Percentiles rank a stretch among this genome's conserved stretches.
Evolutionary conservation across 1,284 basidiomycete genomes (phyloP).

Genomic region (Tilletia indica): DNA sequence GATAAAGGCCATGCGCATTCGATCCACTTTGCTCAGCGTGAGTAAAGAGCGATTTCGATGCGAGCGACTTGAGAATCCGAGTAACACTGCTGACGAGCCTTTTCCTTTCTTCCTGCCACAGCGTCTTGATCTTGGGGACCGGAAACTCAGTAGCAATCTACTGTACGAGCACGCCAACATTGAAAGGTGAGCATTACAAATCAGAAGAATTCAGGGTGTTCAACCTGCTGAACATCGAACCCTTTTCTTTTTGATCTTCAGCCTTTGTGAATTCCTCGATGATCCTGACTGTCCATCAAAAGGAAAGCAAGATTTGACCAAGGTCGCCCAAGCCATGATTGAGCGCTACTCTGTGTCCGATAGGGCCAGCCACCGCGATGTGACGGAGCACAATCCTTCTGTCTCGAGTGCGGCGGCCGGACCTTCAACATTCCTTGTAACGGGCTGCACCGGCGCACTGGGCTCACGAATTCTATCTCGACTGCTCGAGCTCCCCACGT

Average conservation of each 20-base stretch:
- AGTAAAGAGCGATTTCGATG: background rate
- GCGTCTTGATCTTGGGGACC: slow-evolving; percentile 15
- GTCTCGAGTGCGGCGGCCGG: background rate
- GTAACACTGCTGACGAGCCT: no score
- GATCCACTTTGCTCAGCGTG: slow-evolving; percentile 26
- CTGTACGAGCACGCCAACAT: slow-evolving; percentile 38
- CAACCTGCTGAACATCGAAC: no score
- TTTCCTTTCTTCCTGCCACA: background rate
- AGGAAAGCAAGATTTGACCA: background rate
- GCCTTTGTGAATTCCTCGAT: background rate
- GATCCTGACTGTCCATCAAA: background rate
- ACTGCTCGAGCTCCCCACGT: slow-evolving; percentile 55
- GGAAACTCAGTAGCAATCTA: slow-evolving; percentile 27
- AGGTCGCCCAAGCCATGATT: background rate
- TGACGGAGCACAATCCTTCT: no score
- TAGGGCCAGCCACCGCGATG: background rate
- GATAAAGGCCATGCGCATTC: slow-evolving; percentile 36
- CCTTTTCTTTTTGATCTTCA: background rate
- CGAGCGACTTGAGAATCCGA: no score
- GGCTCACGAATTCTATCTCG: slow-evolving; percentile 65
- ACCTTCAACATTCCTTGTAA: slow-evolving; percentile 57
- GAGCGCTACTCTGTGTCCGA: background rate
- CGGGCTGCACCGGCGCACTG: slow-evolving; percentile 66
- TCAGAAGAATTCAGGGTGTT: no score
- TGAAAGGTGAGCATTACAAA: background rate